These are phyloP conservation scores for Ophidiomyces ophidiicola DNA, from an alignment of 2,329 filamentous ascomycete species.

Conservation along the genomic window DNA sequence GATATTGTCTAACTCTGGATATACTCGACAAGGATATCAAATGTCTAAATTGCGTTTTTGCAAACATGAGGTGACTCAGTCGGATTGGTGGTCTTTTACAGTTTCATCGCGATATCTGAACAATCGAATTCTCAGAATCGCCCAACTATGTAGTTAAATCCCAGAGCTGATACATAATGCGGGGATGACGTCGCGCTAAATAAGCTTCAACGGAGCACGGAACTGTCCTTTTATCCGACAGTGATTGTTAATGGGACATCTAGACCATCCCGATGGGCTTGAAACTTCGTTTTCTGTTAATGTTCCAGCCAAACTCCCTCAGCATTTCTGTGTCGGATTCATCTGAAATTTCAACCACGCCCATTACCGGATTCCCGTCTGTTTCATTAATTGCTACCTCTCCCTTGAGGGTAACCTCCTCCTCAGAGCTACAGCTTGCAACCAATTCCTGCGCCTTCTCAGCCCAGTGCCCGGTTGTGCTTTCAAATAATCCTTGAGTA, in stretches of 20 bases:
- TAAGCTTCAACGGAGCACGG: no score
- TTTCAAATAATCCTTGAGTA: conserved; percentile 24
- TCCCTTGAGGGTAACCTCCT: background rate
- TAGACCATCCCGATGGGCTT: conserved; percentile 25
- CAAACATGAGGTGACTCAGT: conserved; percentile 10
- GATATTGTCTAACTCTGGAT: conserved; percentile 12
- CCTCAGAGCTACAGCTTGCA: background rate
- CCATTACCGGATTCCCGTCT: background rate
- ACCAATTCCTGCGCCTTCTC: conserved; percentile 1
- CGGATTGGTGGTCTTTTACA: no score
- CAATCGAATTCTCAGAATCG: no score
- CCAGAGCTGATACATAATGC: no score
- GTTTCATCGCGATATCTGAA: no score
- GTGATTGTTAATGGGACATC: no score
- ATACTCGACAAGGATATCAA: conserved; percentile 7
- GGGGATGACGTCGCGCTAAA: no score
- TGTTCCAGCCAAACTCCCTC: conserved; percentile 13
- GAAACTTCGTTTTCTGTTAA: conserved; percentile 21
- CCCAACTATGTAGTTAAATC: no score
- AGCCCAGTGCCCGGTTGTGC: conserved; percentile 11
- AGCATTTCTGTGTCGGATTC: conserved; percentile 8
- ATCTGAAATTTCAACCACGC: background rate
- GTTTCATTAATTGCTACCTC: background rate
- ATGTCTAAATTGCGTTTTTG: conserved; percentile 5
- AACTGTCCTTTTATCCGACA: no score